Evolutionary conservation across 2,329 filamentous ascomycete genomes (phyloP).

Genomic region (Hymenoscyphus fraxineus): DNA sequence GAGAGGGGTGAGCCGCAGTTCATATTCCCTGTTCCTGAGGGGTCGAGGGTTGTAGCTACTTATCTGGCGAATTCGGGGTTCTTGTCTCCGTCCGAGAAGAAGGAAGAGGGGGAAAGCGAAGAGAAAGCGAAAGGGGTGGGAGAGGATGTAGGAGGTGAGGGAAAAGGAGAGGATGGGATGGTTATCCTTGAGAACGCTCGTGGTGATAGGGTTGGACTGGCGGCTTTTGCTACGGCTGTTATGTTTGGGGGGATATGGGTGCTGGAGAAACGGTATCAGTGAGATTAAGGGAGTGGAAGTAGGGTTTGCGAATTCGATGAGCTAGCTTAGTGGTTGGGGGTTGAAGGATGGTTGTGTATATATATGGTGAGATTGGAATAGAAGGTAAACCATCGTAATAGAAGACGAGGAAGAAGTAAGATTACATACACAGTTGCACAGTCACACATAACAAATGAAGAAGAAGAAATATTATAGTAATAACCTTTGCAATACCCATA

Average conservation of each 20-base stretch:
- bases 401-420: too few relatives aligned
- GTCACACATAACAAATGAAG: too few relatives aligned
- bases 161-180: not conserved
- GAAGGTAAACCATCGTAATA: too few relatives aligned
- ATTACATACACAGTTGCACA: too few relatives aligned
- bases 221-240: not conserved
- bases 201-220: not conserved
- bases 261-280: not conserved
- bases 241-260: constrained; percentile 1
- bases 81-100: not conserved
- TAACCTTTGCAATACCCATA: too few relatives aligned
- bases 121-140: not conserved
- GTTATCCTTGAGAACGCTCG: not conserved
- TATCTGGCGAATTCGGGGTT: not conserved
- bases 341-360: too few relatives aligned
- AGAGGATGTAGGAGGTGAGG: not conserved
- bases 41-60: not conserved
- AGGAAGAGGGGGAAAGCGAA: not conserved
- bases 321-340: too few relatives aligned
- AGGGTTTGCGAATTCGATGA: not conserved
- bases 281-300: not conserved
- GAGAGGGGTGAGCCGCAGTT: not conserved
- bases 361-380: too few relatives aligned
- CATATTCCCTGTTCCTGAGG: not conserved
- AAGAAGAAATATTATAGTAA: too few relatives aligned